phyloP scores from a whole-genome alignment of 257 asterid species.

The Solanum verrucosum region DNA sequence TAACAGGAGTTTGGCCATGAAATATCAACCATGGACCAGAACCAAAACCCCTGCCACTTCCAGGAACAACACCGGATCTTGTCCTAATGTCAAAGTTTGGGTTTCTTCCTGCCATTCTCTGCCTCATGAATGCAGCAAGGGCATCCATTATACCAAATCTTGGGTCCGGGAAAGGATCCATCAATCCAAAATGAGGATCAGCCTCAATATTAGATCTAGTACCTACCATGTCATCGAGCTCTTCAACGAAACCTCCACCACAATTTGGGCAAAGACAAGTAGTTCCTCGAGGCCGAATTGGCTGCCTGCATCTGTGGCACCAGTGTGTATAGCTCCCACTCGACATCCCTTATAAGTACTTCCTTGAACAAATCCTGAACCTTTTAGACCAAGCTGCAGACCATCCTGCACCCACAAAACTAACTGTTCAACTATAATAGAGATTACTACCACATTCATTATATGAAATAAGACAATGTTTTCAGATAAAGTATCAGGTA shows the following conservation, averaged over 20 bases:
- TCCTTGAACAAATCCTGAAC: neutral
- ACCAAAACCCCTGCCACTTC: conserved; percentile 25
- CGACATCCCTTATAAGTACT: conserved; percentile 11
- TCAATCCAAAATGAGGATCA: conserved; percentile 23
- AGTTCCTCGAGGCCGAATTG: conserved; percentile 40
- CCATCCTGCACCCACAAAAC: neutral
- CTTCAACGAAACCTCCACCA: conserved; percentile 76
- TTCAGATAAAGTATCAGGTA: neutral
- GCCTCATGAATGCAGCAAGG: conserved; percentile 65
- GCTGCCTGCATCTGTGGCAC: conserved; percentile 79
- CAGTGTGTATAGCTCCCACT: conserved; percentile 54
- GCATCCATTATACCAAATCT: conserved; percentile 56
- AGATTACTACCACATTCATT: neutral
- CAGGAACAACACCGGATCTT: conserved; percentile 40
- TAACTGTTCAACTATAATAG: neutral
- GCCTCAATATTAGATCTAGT: conserved; percentile 19
- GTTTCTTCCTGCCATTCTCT: conserved; percentile 69
- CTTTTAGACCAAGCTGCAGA: neutral
- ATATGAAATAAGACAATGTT: neutral
- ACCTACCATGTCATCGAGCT: conserved; percentile 42
- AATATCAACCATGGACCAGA: conserved; percentile 50
- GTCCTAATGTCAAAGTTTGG: conserved; percentile 54
- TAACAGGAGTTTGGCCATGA: conserved; percentile 26
- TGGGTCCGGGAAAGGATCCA: conserved; percentile 26
- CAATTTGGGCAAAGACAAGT: conserved; percentile 57